Percentiles rank a stretch among this genome's conserved stretches.
These are phyloP conservation scores for Serendipita indica DNA, from an alignment of 768 basidiomycete species.

Conservation along the genomic window DNA sequence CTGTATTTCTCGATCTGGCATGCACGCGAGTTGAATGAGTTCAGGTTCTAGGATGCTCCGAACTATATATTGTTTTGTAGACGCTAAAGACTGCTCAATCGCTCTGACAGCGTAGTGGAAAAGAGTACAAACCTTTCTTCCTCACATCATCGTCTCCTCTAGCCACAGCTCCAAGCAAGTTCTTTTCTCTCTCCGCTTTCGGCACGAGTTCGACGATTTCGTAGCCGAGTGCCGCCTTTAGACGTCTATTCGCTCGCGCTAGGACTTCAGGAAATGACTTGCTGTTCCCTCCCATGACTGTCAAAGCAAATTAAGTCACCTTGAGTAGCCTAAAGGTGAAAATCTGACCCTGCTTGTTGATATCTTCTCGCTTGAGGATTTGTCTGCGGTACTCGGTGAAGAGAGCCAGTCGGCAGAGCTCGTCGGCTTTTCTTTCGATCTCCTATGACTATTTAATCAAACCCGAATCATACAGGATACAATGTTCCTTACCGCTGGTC, in stretches of 20 bases:
- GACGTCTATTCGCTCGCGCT: slow-evolving; percentile 42
- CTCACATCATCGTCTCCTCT: slow-evolving; percentile 34
- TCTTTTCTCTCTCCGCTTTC: slow-evolving; percentile 39
- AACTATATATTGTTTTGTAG: slow-evolving; percentile 71
- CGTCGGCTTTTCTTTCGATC: slow-evolving; percentile 45
- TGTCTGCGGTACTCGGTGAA: slow-evolving; percentile 61
- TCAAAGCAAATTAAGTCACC: slow-evolving; percentile 21
- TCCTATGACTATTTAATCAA: slow-evolving; percentile 45
- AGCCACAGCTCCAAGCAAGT: slow-evolving; percentile 23
- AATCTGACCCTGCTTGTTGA: slow-evolving; percentile 59
- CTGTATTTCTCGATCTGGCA: slow-evolving; percentile 29
- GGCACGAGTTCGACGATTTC: slow-evolving; percentile 67
- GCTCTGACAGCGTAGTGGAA: background rate
- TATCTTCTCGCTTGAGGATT: slow-evolving; percentile 64
- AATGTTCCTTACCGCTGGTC: background rate
- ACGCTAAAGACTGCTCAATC: slow-evolving; percentile 23
- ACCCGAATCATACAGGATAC: background rate
- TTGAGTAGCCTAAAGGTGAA: background rate
- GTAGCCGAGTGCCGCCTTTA: slow-evolving; percentile 61
- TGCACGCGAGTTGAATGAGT: slow-evolving; percentile 47
- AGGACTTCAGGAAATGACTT: slow-evolving; percentile 56
- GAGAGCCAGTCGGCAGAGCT: slow-evolving; percentile 66
- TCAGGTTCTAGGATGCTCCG: slow-evolving; percentile 52
- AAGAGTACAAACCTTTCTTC: slow-evolving; percentile 42
- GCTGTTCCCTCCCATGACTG: slow-evolving; percentile 35